A percentile compares a stretch with the other conserved stretches of the same genome.
Conservation (phyloP, 2,329 filamentous ascomycete species). For the Colletotrichum somersetense region DNA sequence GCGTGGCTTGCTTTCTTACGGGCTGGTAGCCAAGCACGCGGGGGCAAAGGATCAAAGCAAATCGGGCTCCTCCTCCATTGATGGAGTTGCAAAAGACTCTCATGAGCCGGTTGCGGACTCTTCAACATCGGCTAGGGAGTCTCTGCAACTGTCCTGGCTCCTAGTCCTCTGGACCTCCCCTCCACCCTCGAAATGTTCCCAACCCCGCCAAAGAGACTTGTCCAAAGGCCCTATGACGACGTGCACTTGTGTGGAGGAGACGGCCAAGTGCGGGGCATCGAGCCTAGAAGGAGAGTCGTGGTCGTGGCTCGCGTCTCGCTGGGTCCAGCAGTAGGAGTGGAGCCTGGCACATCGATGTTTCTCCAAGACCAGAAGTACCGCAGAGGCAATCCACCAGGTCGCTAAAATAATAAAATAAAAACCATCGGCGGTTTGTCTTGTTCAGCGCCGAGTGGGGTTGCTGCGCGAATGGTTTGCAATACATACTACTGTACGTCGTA, state of each 20-base stretch:
- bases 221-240: slow-evolving; percentile 38
- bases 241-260: slow-evolving; percentile 39
- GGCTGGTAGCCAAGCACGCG: slow-evolving; percentile 1
- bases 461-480: background rate
- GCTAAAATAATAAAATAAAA: too few relatives aligned
- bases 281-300: slow-evolving; percentile 24
- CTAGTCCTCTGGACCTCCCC: background rate
- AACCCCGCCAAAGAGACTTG: slow-evolving; percentile 41
- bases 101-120: background rate
- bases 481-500: too few relatives aligned
- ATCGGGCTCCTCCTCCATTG: slow-evolving; percentile 10
- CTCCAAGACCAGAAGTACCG: slow-evolving; percentile 30
- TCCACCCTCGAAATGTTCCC: slow-evolving; percentile 19
- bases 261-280: slow-evolving; percentile 36
- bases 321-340: slow-evolving; percentile 28
- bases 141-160: slow-evolving; percentile 7
- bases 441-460: slow-evolving; percentile 16
- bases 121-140: background rate
- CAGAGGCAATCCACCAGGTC: slow-evolving; percentile 2
- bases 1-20: slow-evolving; percentile 5
- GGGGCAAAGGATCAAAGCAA: slow-evolving; percentile 17
- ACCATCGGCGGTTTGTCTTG: background rate
- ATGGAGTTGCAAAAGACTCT: slow-evolving; percentile 16
- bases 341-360: slow-evolving; percentile 29
- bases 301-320: slow-evolving; percentile 26